phyloP scores from a whole-genome alignment of 345 rosid species.

The Dipteronia sinensis region DNA sequence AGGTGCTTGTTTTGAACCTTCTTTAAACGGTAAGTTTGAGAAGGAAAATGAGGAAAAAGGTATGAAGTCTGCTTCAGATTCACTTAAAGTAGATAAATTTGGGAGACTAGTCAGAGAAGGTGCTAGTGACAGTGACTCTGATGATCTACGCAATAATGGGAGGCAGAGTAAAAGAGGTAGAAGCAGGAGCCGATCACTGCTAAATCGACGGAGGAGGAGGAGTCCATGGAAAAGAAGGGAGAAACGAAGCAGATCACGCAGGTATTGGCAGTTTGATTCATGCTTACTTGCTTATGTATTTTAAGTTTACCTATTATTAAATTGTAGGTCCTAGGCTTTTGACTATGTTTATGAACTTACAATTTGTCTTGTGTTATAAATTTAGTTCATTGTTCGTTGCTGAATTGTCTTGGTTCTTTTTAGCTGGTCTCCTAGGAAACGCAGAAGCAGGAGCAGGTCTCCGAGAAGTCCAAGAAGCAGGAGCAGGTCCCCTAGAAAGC shows the following conservation, averaged over 20 bases:
- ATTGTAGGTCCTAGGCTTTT: neutral
- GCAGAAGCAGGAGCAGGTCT: constrained; percentile 36
- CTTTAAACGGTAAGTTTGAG: constrained; percentile 22
- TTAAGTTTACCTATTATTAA: neutral
- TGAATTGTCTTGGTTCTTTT: constrained; percentile 23
- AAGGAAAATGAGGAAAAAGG: constrained; percentile 33
- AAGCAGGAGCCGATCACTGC: constrained; percentile 49
- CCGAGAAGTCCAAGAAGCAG: constrained; percentile 37
- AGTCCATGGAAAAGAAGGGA: constrained; percentile 42
- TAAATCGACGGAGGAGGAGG: constrained; percentile 44
- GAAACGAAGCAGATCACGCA: constrained; percentile 53
- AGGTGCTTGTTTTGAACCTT: constrained; percentile 23
- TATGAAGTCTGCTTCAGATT: constrained; percentile 29
- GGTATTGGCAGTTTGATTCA: constrained; percentile 31
- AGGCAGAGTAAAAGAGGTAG: constrained; percentile 43
- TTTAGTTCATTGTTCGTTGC: constrained; percentile 1
- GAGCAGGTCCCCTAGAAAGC: constrained; percentile 39
- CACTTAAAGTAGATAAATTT: constrained; percentile 53
- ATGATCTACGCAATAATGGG: constrained; percentile 35
- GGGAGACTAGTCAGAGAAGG: constrained; percentile 60
- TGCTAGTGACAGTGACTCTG: constrained; percentile 63
- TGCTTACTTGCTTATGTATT: neutral
- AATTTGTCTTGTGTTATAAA: constrained; percentile 8
- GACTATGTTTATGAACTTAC: neutral
- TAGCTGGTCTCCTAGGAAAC: constrained; percentile 51